Conservation (phyloP, 2,329 filamentous ascomycete genomes). For the Scleromitrula shiraiana region DNA sequence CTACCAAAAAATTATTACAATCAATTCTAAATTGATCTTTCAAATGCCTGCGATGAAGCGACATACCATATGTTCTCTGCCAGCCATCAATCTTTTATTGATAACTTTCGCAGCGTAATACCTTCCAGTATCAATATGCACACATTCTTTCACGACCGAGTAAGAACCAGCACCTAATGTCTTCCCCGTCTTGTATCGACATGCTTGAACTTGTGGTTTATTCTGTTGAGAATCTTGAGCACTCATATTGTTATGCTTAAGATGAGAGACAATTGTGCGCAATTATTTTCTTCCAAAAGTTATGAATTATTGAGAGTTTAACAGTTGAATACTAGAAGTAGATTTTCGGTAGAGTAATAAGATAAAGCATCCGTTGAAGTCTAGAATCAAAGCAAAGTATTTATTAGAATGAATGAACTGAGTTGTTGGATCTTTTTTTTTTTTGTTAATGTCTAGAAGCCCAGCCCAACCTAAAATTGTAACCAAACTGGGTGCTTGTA, state of each 20-base stretch:
- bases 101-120: slow-evolving; percentile 99
- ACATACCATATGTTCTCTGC: slow-evolving; percentile 91
- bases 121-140: slow-evolving; percentile 93
- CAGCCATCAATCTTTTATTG: slow-evolving; percentile 97
- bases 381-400: no score
- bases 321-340: no score
- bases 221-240: slow-evolving; percentile 9
- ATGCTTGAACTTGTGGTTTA: slow-evolving; percentile 63
- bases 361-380: no score
- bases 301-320: no score
- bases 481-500: no score
- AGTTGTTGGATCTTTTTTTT: no score
- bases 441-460: no score
- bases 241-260: slow-evolving; percentile 1
- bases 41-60: slow-evolving; percentile 5
- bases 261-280: not conserved
- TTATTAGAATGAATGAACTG: no score
- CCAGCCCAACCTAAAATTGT: no score
- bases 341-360: no score
- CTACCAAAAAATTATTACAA: slow-evolving; percentile 36
- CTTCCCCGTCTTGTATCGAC: slow-evolving; percentile 97
- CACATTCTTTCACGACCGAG: slow-evolving; percentile 97
- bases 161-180: slow-evolving; percentile 94
- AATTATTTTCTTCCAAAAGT: no score
- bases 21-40: not conserved